Base-by-base conservation (phyloP, 2,329 filamentous ascomycete species). In the Pseudogymnoascus sp. region DNA sequence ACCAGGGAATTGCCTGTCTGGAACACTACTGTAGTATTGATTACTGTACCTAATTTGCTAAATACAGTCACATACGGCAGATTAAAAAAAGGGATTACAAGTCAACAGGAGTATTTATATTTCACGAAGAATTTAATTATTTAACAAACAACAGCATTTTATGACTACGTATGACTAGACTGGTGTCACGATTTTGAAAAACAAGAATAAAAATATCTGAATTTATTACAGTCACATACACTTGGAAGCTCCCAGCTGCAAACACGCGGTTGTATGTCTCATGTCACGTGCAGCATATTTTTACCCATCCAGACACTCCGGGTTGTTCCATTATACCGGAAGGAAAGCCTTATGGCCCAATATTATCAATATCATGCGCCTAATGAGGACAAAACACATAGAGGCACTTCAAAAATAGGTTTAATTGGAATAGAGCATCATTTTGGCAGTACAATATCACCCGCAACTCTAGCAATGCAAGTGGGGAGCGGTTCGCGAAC, bases 1-100 rank as follows among this genome's bases (percentile, higher is more conserved):
- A 55, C 49, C 49, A 35, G n/a, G 49, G 49, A 33, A 33, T 55
- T 55, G 49, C n/a, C 49, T 35, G 49, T 55, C 49, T 55, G 49
- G 49, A 55, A 55, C 49, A 33, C 49, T 12, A 55, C 49, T 33
- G 49, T 11, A 28, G 25, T 6, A 28, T 28, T 28, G 6, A 30
- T 52, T 52, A 52, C 45, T 30, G 45, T 52, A 52, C 45, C n/a
- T 49, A 49, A 49, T 28, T 49, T 49, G 19, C 19, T 42, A 23
- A 23, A 23, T 23, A 45, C 23, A 30, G 42, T 28, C 42, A 52
- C 42, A 16, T 28, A 52, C n/a, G 8, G 23, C 45, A 52, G 25
- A 52, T 52, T 52, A 33, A 30, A 16, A 30, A 52, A 30, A 30
- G 45, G 25, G 25, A 12, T 52, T 52, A 30, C 25, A n/a, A 30